Conservation (phyloP, 176 grass and related monocot genomes). For the Zea luxurians region DNA sequence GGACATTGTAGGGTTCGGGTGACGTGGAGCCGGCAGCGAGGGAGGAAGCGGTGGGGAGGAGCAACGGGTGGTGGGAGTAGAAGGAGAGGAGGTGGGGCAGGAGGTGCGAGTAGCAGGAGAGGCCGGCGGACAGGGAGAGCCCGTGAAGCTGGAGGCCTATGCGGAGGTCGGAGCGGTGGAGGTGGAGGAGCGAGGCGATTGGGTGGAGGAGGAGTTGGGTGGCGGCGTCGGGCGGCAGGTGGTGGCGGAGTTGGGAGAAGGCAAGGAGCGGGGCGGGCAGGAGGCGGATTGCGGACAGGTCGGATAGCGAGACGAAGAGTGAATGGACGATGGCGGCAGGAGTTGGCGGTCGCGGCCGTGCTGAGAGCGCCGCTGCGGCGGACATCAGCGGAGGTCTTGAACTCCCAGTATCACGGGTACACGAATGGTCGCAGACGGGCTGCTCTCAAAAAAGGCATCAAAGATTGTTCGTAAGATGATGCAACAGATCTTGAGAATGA, state of each 20-base stretch:
- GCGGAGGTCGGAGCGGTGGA: slow-evolving; percentile 26
- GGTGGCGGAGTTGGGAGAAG: slow-evolving; percentile 50
- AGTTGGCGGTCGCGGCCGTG: background rate
- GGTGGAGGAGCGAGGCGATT: slow-evolving; percentile 32
- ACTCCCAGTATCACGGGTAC: background rate
- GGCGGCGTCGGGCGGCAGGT: slow-evolving; percentile 14
- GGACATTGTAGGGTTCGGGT: slow-evolving; percentile 46
- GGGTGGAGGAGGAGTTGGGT: slow-evolving; percentile 42
- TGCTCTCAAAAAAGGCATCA: too few species aligned
- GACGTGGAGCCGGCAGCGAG: slow-evolving; percentile 29
- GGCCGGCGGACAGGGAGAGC: slow-evolving; percentile 52
- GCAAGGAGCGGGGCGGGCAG: slow-evolving; percentile 37
- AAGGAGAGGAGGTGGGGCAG: slow-evolving; percentile 45
- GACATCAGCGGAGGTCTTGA: background rate
- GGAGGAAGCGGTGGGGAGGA: slow-evolving; percentile 45
- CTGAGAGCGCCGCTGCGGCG: slow-evolving; percentile 11
- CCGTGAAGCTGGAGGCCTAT: slow-evolving; percentile 50
- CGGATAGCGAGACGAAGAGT: slow-evolving; percentile 36
- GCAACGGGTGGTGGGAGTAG: slow-evolving; percentile 39
- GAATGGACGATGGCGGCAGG: background rate
- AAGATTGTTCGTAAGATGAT: too few species aligned
- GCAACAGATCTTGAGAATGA: too few species aligned
- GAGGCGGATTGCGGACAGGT: slow-evolving; percentile 19
- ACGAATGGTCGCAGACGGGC: too few species aligned
- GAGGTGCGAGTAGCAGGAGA: slow-evolving; percentile 33